Conservation (phyloP, 2,329 filamentous ascomycete genomes). For the Metarhizium robertsii region DNA sequence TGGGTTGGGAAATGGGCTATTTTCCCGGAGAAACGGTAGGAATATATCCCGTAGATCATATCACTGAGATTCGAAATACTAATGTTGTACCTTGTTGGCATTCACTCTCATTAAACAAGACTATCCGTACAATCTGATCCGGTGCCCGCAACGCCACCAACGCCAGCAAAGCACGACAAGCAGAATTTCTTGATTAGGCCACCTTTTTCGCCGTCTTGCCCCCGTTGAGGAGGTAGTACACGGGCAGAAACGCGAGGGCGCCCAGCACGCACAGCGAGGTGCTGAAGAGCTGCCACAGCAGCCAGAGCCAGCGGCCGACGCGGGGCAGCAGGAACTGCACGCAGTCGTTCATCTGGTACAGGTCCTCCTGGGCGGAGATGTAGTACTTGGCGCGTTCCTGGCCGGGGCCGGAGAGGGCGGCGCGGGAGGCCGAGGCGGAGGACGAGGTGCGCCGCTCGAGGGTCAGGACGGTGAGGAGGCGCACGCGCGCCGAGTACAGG, state of each 20-base stretch:
- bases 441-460: slow-evolving; percentile 38
- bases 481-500: slow-evolving; percentile 59
- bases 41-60: too few relatives aligned
- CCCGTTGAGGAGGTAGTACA: slow-evolving; percentile 24
- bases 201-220: slow-evolving; percentile 6
- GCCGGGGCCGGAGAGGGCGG: slow-evolving; percentile 9
- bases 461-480: slow-evolving; percentile 58
- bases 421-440: slow-evolving; percentile 10
- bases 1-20: too few relatives aligned
- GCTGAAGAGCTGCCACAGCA: slow-evolving; percentile 52
- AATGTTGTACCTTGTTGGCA: too few relatives aligned
- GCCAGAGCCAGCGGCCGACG: slow-evolving; percentile 44
- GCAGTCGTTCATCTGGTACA: slow-evolving; percentile 71
- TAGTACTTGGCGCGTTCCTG: slow-evolving; percentile 43
- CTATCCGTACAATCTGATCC: too few relatives aligned
- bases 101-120: too few relatives aligned
- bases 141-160: neutral
- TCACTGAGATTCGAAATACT: too few relatives aligned
- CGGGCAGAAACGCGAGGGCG: slow-evolving; percentile 30
- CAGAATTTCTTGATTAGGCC: neutral
- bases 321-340: slow-evolving; percentile 61
- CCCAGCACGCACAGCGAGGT: slow-evolving; percentile 57
- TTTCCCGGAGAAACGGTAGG: too few relatives aligned
- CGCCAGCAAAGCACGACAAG: neutral
- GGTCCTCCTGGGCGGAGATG: slow-evolving; percentile 68